phyloP scores from a whole-genome alignment of 2,329 filamentous ascomycete species.

The Colletotrichum truncatum region DNA sequence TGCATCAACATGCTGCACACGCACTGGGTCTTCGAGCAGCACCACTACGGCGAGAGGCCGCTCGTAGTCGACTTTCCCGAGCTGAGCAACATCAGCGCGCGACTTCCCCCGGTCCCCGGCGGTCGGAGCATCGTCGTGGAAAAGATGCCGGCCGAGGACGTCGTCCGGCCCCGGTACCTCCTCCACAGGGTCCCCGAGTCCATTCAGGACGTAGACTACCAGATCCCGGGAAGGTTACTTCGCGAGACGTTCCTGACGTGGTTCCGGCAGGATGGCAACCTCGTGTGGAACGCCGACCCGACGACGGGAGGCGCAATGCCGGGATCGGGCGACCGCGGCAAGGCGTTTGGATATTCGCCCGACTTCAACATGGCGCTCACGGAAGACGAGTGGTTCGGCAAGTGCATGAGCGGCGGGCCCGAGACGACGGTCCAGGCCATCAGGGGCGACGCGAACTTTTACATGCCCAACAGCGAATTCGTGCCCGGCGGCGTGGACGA shows the following conservation, averaged over 20 bases:
- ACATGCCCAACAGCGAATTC: slow-evolving; percentile 12
- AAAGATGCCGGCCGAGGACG: background rate
- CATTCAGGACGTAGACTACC: slow-evolving; percentile 38
- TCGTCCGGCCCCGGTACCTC: slow-evolving; percentile 24
- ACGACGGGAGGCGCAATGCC: background rate
- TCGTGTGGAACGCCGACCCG: slow-evolving; percentile 18
- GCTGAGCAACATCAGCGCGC: slow-evolving; percentile 35
- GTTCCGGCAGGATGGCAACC: slow-evolving; percentile 27
- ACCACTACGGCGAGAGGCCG: slow-evolving; percentile 41
- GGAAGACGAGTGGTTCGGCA: slow-evolving; percentile 47
- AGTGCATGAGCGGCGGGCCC: slow-evolving; percentile 39
- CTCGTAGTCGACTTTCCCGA: slow-evolving; percentile 38
- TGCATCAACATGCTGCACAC: slow-evolving; percentile 42
- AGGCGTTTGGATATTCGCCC: background rate
- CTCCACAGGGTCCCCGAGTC: slow-evolving; percentile 29
- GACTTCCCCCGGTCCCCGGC: slow-evolving; percentile 37
- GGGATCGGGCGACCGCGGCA: slow-evolving; percentile 12
- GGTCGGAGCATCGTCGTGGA: slow-evolving; percentile 8
- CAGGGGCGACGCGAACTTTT: slow-evolving; percentile 27
- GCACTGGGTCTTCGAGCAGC: slow-evolving; percentile 45
- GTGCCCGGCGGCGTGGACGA: slow-evolving; percentile 31
- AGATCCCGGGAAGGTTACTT: slow-evolving; percentile 28
- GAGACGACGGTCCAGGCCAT: slow-evolving; percentile 18
- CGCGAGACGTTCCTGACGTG: slow-evolving; percentile 17
- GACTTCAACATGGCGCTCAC: slow-evolving; percentile 42